Base-by-base conservation (phyloP, 352 stramenopile species). In the Pythium phragmitis region DNA sequence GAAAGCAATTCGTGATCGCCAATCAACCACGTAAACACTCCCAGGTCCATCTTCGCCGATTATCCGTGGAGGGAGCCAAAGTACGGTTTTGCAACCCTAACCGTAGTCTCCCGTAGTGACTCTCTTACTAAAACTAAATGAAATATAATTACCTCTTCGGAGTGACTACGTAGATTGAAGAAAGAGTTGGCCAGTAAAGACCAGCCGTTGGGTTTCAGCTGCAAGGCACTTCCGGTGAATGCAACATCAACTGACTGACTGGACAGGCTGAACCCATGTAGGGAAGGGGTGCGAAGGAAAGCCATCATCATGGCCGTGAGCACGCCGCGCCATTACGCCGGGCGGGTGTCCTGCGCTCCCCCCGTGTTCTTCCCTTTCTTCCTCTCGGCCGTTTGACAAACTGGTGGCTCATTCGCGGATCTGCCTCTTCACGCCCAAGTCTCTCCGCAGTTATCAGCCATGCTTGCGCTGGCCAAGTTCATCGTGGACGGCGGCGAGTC, bases 401-500 rank as follows among this genome's bases (percentile, higher is more conserved):
- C 19, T 7, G 19, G 19, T 16, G 23, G 12, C 17, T 17, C 48
- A 41, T 55, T 55, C 28, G 23, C 30, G 48, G 11, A 41, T 36
- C 17, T 8, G 23, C 48, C 23, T 14, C 4, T n/a, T 14, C 21
- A 26, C 45, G 13, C 45, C 12, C 39, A 46, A 17, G 39, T 14
- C 13, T 46, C n/a, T 33, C 45, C 13, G 9, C 45, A 23, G 6
- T 47, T 7, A 3, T 19, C 14, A 47, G 26, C 41, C 14, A 50
- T 50, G 45, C n/a, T 50, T 4, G 43, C 61, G 4, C 23, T 68
- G 21, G 37, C 50, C 26, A 46, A 63, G 37, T 89, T 89, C 69
- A 53, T 81, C 57, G 59, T 89, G 69, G 75, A 87, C 48, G 80
- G 78, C 69, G 80, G 80, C 57, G 80, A 89, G 69, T 67, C 73